Percentiles rank a stretch among this genome's conserved stretches.
These are phyloP conservation scores for Penicillium sp. DNA, from an alignment of 2,329 filamentous ascomycete species.

Conservation along the genomic window DNA sequence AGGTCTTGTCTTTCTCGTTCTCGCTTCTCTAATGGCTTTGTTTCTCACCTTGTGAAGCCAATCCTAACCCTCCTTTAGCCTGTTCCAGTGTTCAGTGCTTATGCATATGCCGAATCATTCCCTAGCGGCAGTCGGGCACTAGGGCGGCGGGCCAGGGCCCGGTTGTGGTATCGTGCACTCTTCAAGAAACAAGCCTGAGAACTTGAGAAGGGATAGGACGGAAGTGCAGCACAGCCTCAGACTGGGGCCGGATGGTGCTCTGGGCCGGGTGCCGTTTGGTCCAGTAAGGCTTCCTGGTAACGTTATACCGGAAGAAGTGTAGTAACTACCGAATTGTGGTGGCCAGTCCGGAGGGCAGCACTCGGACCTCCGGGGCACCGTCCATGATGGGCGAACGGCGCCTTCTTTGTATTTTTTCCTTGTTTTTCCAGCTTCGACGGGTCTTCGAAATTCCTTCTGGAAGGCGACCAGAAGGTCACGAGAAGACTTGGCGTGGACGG, in stretches of 20 bases:
- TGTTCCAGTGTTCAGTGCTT: not conserved
- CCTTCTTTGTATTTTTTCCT: not conserved
- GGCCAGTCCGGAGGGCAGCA: conserved; percentile 4
- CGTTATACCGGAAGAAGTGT: too few relatives aligned
- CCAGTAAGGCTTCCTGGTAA: not conserved
- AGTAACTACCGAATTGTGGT: too few relatives aligned
- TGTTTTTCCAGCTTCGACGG: conserved; percentile 13
- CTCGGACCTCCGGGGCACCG: conserved; percentile 17
- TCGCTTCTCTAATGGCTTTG: not conserved
- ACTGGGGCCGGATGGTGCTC: conserved; percentile 1
- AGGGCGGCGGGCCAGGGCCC: not conserved
- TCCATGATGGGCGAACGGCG: conserved; percentile 17
- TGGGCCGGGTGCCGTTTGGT: not conserved
- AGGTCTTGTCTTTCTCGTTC: not conserved
- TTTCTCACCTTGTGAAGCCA: not conserved
- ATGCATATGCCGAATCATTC: not conserved
- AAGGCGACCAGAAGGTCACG: conserved; percentile 26
- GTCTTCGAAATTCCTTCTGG: conserved; percentile 28
- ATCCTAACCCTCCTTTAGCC: not conserved
- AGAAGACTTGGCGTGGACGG: conserved; percentile 24
- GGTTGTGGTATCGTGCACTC: too few relatives aligned
- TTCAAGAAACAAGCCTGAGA: not conserved
- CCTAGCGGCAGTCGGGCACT: not conserved
- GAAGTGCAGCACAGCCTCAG: conserved; percentile 11
- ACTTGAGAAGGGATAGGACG: not conserved